phyloP scores from a whole-genome alignment of 1,139 yeast genomes.

The Saccharomyces uvarum region DNA sequence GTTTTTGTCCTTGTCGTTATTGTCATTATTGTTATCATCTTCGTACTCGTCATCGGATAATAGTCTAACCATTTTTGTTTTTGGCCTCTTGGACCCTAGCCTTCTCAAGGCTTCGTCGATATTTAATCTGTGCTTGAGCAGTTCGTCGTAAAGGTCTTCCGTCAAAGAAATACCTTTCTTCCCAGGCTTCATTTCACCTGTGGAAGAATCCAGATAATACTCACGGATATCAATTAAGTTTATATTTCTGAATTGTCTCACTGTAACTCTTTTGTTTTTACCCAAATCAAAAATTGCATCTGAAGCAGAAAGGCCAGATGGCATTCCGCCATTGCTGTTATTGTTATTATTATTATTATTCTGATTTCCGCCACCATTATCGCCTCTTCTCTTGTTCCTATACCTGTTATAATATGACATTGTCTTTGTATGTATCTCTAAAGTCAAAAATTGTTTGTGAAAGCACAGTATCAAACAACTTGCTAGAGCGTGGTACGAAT shows the following conservation, averaged over 20 bases:
- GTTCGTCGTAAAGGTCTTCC: conserved; percentile 55
- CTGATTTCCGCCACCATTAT: conserved; percentile 4
- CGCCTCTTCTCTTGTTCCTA: conserved; percentile 16
- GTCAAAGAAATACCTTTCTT: conserved; percentile 79
- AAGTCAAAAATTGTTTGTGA: not conserved
- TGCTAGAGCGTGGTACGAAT: not conserved
- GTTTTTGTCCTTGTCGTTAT: conserved; percentile 7
- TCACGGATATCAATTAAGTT: conserved; percentile 75
- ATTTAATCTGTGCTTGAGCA: conserved; percentile 43
- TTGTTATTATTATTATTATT: not conserved
- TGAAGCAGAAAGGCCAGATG: conserved; percentile 17
- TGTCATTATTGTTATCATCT: conserved; percentile 7
- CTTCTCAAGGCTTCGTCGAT: conserved; percentile 53
- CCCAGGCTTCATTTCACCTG: conserved; percentile 63
- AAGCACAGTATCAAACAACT: not conserved
- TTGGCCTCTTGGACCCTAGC: conserved; percentile 36
- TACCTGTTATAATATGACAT: conserved; percentile 32
- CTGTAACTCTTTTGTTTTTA: conserved; percentile 61
- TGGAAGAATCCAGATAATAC: conserved; percentile 55
- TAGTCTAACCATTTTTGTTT: conserved; percentile 24
- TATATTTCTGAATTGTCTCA: conserved; percentile 57
- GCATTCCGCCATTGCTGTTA: conserved; percentile 3
- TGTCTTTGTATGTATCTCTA: not conserved
- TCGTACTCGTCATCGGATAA: conserved; percentile 25
- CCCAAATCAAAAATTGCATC: conserved; percentile 45